A percentile compares a stretch with the other conserved stretches of the same genome.
phyloP scores from a whole-genome alignment of 2,329 filamentous ascomycete genomes.

The Chaetomium strumarium region DNA sequence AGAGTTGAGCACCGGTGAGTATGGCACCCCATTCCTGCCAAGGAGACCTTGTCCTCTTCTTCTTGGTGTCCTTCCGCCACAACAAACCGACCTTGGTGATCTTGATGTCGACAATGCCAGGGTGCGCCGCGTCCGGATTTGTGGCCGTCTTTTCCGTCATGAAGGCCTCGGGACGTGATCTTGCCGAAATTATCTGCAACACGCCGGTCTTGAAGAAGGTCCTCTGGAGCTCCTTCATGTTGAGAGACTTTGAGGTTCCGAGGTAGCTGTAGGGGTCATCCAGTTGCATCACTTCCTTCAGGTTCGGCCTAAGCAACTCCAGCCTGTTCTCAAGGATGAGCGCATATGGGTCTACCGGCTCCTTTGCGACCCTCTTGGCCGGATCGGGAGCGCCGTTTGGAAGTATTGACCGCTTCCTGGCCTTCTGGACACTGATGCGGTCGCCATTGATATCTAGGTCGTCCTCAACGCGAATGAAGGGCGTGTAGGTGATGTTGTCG shows the following conservation, averaged over 20 bases:
- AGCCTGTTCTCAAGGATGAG: constrained; percentile 87
- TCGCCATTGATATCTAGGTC: constrained; percentile 76
- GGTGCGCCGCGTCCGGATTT: constrained; percentile 80
- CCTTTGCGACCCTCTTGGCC: constrained; percentile 60
- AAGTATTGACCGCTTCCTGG: constrained; percentile 64
- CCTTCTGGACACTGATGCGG: constrained; percentile 63
- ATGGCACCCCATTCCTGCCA: constrained; percentile 99
- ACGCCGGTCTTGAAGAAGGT: constrained; percentile 89
- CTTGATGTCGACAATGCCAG: constrained; percentile 94
- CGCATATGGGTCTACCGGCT: constrained; percentile 92
- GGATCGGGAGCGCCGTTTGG: constrained; percentile 59
- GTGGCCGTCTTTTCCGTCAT: constrained; percentile 79
- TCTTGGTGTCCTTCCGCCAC: constrained; percentile 92
- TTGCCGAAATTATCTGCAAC: constrained; percentile 88
- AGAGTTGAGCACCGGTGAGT: constrained; percentile 91
- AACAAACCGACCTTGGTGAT: constrained; percentile 92
- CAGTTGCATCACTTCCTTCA: constrained; percentile 87
- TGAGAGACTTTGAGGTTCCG: constrained; percentile 67
- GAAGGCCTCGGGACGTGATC: constrained; percentile 91
- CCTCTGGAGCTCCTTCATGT: constrained; percentile 75
- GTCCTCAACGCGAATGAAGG: constrained; percentile 96
- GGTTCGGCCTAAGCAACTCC: constrained; percentile 72
- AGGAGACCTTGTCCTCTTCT: constrained; percentile 87
- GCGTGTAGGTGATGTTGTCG: constrained; percentile 97
- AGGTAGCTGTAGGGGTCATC: constrained; percentile 90